A percentile compares a stretch with the other conserved stretches of the same genome.
These are phyloP conservation scores for Alternaria dauci DNA, from an alignment of 2,329 filamentous ascomycete species.

Conservation along the genomic window DNA sequence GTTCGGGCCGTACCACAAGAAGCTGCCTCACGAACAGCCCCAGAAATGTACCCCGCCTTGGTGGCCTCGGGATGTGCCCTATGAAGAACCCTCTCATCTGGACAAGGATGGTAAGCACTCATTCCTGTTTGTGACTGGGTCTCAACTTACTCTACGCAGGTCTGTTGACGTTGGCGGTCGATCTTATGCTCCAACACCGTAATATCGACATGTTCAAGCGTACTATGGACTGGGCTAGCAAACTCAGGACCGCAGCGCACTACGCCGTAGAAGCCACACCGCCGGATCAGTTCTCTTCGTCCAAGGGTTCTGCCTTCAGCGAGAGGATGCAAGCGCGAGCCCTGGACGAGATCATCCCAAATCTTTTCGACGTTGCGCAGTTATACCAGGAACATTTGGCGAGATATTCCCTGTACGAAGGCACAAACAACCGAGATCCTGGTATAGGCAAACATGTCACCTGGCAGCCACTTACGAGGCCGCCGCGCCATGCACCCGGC, in stretches of 20 bases:
- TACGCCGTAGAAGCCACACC: conserved; percentile 32
- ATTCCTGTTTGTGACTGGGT: no score
- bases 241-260: conserved; percentile 27
- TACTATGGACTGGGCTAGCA: conserved; percentile 32
- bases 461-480: conserved; percentile 35
- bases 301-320: conserved; percentile 33
- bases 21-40: conserved; percentile 21
- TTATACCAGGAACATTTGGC: conserved; percentile 42
- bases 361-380: conserved; percentile 40
- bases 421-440: conserved; percentile 27
- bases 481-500: conserved; percentile 17
- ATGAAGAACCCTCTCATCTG: conserved; percentile 46
- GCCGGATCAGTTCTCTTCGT: conserved; percentile 39
- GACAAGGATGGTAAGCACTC: conserved; percentile 33
- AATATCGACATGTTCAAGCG: conserved; percentile 35
- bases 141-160: conserved; percentile 25
- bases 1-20: conserved; percentile 40
- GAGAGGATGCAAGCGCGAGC: conserved; percentile 40
- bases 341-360: conserved; percentile 35
- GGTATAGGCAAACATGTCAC: conserved; percentile 32
- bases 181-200: conserved; percentile 44
- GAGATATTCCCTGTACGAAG: conserved; percentile 36
- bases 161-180: conserved; percentile 37
- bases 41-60: conserved; percentile 33
- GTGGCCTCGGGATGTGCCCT: conserved; percentile 43